Conservation (phyloP, 31 red algal genomes). For the Porphyra umbilicalis region DNA sequence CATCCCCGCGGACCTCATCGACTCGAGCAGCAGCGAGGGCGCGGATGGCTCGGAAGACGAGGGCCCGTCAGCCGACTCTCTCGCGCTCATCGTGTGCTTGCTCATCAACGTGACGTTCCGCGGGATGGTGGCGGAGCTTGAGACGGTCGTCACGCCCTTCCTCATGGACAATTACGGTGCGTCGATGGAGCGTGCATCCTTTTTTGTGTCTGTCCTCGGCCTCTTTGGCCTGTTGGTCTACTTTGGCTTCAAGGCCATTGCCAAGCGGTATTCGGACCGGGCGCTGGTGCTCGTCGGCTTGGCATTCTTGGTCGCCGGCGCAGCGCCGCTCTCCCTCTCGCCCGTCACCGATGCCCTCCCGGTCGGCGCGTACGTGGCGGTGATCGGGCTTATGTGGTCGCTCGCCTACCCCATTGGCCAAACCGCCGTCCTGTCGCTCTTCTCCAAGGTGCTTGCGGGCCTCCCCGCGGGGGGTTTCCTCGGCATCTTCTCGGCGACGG, state of each 20-base stretch:
- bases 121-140: slow-evolving; percentile 68
- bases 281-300: slow-evolving; percentile 52
- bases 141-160: slow-evolving; percentile 65
- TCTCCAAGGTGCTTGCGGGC: slow-evolving; percentile 60
- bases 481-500: slow-evolving; percentile 80
- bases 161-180: slow-evolving; percentile 60
- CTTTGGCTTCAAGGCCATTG: slow-evolving; percentile 56
- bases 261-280: slow-evolving; percentile 47
- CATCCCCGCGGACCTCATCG: no score
- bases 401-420: slow-evolving; percentile 81
- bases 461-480: slow-evolving; percentile 79
- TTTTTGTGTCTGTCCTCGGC: slow-evolving; percentile 56
- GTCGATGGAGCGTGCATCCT: slow-evolving; percentile 20
- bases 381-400: slow-evolving; percentile 63
- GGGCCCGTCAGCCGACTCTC: slow-evolving; percentile 20
- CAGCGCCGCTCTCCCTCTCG: slow-evolving; percentile 20
- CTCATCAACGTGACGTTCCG: slow-evolving; percentile 82
- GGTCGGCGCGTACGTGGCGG: slow-evolving; percentile 37
- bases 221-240: slow-evolving; percentile 72
- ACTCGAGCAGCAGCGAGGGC: no score
- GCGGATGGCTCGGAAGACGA: no score
- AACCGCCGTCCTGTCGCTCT: slow-evolving; percentile 72
- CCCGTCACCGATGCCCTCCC: slow-evolving; percentile 10
- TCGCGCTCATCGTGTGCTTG: slow-evolving; percentile 49
- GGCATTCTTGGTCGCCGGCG: slow-evolving; percentile 29